Evolutionary conservation across 768 basidiomycete species (phyloP), one percentile per base, ranked within the genome.

Genomic region (Holtermannia corniformis): DNA sequence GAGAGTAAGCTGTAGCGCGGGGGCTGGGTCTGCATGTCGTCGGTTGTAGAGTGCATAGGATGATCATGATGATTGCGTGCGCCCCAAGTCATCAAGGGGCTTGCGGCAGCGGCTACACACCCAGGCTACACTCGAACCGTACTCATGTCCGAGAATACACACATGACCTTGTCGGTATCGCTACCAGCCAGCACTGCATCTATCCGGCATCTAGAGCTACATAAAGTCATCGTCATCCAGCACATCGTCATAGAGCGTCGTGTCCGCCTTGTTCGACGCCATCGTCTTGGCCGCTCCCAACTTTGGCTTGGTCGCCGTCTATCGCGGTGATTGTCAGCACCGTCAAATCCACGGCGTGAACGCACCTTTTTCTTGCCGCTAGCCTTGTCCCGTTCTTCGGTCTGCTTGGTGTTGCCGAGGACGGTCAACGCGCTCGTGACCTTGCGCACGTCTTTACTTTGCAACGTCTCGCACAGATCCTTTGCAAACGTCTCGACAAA

Each of bases 211-310:
- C 78, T 78, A 64, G 80, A 81, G 51, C 78, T 85, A 93, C 91
- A 93, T 95, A 78, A 93, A 93, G 69, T 93, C 91, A 63, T 84
- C 84, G 73, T 95, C 91, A 71, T 95, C 92, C 65, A 95, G 73
- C 14, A 83, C 81, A 73, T 95, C 92, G 13, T 92, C 89, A 62
- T 96, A 96, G 10, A 79, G 67, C 37, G 73, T 77, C 1, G 86
- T 88, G 73, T 93, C 91, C 51, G 86, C 68, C 72, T 87, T 90
- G 61, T 10, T 25, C 47, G 16, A 49, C 37, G 44, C 25, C 44
- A 58, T 11, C 5, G 41, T 42, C 73, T 90, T 93, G 20, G 79
- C 76, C 16, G 82, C 79, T 1, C 87, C 90, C 28, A 95, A 73
- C 3, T 72, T 79, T 21, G 92, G 91, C 70, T 87, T 95, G 16